Percentiles rank a stretch among this genome's conserved stretches.
Evolutionary conservation across 75 land plant species (phyloP).

Genomic region (Selaginella tamariscina): DNA sequence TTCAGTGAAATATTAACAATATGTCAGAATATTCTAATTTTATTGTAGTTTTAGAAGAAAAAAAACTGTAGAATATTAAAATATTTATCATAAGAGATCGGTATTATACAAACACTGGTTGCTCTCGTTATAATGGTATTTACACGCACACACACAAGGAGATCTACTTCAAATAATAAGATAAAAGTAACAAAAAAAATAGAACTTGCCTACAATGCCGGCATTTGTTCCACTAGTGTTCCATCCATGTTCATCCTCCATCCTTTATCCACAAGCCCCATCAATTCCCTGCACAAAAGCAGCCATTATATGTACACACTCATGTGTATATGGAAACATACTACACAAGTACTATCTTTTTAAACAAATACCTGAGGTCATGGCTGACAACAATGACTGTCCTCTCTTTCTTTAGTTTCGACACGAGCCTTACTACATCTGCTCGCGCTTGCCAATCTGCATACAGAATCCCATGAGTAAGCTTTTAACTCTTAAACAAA

Average conservation of each 20-base stretch:
- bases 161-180: no score
- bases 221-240: conserved; percentile 40
- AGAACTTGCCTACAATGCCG: no score
- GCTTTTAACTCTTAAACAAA: not conserved
- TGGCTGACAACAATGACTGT: conserved; percentile 92
- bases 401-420: conserved; percentile 63
- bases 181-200: no score
- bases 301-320: not conserved
- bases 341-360: not conserved
- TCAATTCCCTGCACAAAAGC: conserved; percentile 47
- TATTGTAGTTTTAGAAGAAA: no score
- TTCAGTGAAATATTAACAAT: no score
- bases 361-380: conserved; percentile 65
- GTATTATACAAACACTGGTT: no score
- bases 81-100: no score
- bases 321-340: not conserved
- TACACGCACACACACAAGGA: no score
- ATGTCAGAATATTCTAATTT: no score
- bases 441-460: conserved; percentile 90
- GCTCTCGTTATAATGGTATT: no score
- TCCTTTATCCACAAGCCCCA: conserved; percentile 61
- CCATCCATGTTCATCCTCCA: conserved; percentile 96
- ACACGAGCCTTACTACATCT: conserved; percentile 73
- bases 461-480: not conserved
- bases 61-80: no score